Base-by-base conservation (phyloP, 2,329 filamentous ascomycete genomes). In the Aspergillus aculeatus region DNA sequence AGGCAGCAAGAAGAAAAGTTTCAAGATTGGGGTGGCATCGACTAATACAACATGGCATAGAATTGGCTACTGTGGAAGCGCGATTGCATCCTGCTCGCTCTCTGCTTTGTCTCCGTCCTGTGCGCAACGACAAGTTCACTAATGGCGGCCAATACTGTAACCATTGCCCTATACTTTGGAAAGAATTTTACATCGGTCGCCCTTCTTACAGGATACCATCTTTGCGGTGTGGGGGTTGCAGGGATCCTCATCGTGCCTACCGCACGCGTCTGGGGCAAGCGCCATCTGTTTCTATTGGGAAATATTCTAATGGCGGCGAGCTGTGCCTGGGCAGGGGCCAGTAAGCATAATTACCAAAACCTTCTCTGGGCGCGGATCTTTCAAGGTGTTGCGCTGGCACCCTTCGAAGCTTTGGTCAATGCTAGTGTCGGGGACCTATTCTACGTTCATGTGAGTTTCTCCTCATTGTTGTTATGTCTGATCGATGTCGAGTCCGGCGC, bases 341-440 rank as follows among this genome's bases (percentile, higher is more conserved):
- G 85, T 38, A 83, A 84, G 11, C 82, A 80, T 44, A 86, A 86
- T 73, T 95, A 96, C 73, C 80, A 78, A 16, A 91, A 86, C 69
- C 80, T 97, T 61, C 72, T 95, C 4, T 91, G 87, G 77, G 89
- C 94, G 12, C 83, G 94, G 12, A 84, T 96, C 54, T 85, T 96
- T 58, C 94, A 97, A 75, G 94, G 94, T 21, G 83, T 97, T 48
- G 92, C 89, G 0, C 83, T 92, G 19, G 92, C 92, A 9, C 93
- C 94, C 0, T 97, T 95, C 66, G 94, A 98, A 77, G 90, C 91
- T 1, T 80, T 97, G 24, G 89, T 97, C 59, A 96, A 96, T 75
- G 91, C 91, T 0, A 89, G 87, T 52, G 90, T 97, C 6, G 94
- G 92, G 47, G 94, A 98, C 74, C 73, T 98, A 54, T 97, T 94